Base-by-base conservation (phyloP, 176 grass and related monocot genomes). In the Bothriochloa decipiens region DNA sequence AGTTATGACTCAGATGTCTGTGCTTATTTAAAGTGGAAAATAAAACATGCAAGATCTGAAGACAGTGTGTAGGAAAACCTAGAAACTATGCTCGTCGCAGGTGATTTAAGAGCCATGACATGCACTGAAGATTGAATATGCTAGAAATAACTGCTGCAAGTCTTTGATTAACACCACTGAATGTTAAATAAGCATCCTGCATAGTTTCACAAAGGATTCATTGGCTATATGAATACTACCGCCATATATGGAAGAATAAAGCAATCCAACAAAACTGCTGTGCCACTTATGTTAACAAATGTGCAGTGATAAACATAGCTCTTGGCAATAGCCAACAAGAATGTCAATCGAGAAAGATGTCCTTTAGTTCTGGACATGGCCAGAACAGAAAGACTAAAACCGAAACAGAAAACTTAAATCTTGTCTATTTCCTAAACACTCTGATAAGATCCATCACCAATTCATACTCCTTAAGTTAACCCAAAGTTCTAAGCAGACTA, bases 11-110 rank as follows among this genome's bases (percentile, higher is more conserved):
- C 36, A 65, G n/a, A 33, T 22, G 18, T 65, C 53, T 71, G 5
- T 41, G 78, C 53, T 32, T 78, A 53, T 79, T 72, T 17, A 4
- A 0, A 35, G 61, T 32, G 20, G 20, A 26, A 14, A 25, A 8
- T 35, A 76, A 55, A 72, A 57, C 71, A 81, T 77, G 25, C 50
- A 86, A 81, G 35, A 18, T 52, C 16, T 85, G 4, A 32, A 65
- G 32, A 25, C 37, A 81, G 13, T n/a, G 20, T 20, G 3, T 18
- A 22, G 63, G 18, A 49, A 80, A 29, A 37, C 29, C 10, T 39
- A 39, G 32, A 39, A 23, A 39, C 6, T 53, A 26, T 29, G 33
- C 22, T 15, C 45, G 37, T 52, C 37, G 62, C 6, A 39, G 26
- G 26, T 46, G 55, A 78, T 8, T 57, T 5, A 36, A 22, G 43